Evolutionary conservation across 495 filamentous ascomycete genomes (phyloP), one percentile per base, ranked within the genome.

Genomic region (Diplogelasinospora grovesii): DNA sequence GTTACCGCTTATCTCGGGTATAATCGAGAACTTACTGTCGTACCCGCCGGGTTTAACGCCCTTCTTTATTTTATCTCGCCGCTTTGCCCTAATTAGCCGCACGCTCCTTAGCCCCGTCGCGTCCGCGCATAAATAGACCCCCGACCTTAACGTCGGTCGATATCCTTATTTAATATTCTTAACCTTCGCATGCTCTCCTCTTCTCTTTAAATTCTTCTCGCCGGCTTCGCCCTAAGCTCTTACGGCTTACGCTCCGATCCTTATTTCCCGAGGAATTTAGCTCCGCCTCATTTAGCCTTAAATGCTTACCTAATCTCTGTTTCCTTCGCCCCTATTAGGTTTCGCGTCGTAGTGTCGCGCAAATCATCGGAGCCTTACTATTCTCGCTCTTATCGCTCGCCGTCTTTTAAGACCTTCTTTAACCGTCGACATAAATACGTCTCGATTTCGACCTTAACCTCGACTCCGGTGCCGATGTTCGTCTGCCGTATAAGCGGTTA

Each of bases 1-100:
- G n/a, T n/a, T n/a, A n/a, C n/a, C n/a, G n/a, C n/a, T n/a, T n/a
- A n/a, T n/a, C n/a, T n/a, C n/a, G n/a, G n/a, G n/a, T 21, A 15
- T 39, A 11, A 21, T 18, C n/a, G 36, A 14, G 38, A 41, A 30
- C 8, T 8, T 27, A 27, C 26, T 41, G 38, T 31, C 18, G 38
- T 22, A 22, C 38, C 15, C 38, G 38, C 38, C 38, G 38, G 38
- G 26, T 41, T 41, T 41, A 41, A 19, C 26, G 37, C 3, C 37
- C 6, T 29, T 16, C n/a, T 22, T 15, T 25, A 39, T 2, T 29
- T 29, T 21, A 11, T 18, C 36, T 5, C 26, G 38, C 38, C 18
- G 38, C 38, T 41, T 41, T 14, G 19, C 16, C 26, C 36, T 28
- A 13, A 41, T 41, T 41, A 27, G 38, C 18, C 27, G 24, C 24